Evolutionary conservation across 2,329 filamentous ascomycete genomes (phyloP).

Genomic region (Aspergillus arachidicola): DNA sequence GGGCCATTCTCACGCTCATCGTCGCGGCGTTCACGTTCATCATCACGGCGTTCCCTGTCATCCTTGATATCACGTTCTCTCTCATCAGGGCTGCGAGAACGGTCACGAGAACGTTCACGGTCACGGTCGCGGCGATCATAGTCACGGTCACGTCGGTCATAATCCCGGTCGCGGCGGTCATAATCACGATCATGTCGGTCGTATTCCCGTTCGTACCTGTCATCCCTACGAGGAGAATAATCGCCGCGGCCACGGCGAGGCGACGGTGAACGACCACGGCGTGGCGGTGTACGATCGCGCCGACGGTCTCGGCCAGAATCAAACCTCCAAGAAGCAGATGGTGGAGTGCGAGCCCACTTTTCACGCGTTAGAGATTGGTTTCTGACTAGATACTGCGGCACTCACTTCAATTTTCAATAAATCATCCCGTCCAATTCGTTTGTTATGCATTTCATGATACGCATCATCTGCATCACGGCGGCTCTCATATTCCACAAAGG

Average conservation of each 20-base stretch:
- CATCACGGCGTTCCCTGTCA: constrained; percentile 50
- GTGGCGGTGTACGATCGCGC: constrained; percentile 73
- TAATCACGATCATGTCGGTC: constrained; percentile 73
- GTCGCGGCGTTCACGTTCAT: constrained; percentile 70
- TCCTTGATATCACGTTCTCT: constrained; percentile 54
- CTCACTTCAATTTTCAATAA: constrained; percentile 95
- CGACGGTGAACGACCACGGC: constrained; percentile 66
- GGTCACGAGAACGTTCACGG: constrained; percentile 69
- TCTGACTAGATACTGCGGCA: constrained; percentile 4
- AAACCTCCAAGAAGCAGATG: constrained; percentile 97
- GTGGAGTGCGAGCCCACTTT: constrained; percentile 98
- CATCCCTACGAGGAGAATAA: constrained; percentile 86
- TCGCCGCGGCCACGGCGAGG: constrained; percentile 64
- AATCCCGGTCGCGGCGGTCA: constrained; percentile 69
- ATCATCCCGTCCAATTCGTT: constrained; percentile 94
- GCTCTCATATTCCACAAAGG: constrained; percentile 98
- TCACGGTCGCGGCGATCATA: constrained; percentile 56
- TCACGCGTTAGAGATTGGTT: constrained; percentile 21
- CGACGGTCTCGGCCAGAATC: constrained; percentile 80
- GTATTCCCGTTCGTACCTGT: constrained; percentile 75
- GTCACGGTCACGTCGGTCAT: constrained; percentile 61
- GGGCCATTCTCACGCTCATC: constrained; percentile 74
- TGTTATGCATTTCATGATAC: constrained; percentile 99
- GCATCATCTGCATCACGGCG: constrained; percentile 97
- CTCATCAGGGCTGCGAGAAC: constrained; percentile 71